Conservation (phyloP, 23 red algal species). For the Gracilaria caudata region DNA sequence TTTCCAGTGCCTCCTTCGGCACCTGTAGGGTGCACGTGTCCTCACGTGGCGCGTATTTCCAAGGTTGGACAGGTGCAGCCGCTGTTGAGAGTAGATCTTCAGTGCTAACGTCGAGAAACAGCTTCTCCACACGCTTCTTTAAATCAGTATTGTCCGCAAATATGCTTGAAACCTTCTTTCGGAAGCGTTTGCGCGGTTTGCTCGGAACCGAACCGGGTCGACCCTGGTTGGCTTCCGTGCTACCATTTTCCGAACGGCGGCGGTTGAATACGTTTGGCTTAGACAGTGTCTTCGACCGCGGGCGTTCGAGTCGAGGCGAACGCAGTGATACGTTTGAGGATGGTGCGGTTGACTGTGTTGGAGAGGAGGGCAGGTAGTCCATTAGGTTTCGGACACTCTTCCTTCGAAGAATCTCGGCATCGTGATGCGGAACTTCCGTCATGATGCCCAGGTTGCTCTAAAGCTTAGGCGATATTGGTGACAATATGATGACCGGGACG, state of each 20-base stretch:
- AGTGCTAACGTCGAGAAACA: slow-evolving; percentile 13
- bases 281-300: not conserved
- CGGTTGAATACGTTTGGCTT: not conserved
- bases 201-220: not conserved
- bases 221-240: not conserved
- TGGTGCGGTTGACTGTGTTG: not conserved
- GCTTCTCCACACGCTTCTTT: slow-evolving; percentile 34
- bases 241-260: not conserved
- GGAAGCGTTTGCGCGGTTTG: slow-evolving; percentile 57
- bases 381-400: not conserved
- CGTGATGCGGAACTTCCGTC: slow-evolving; percentile 20
- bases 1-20: not conserved
- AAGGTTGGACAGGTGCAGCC: slow-evolving; percentile 22
- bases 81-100: slow-evolving; percentile 8
- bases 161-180: slow-evolving; percentile 56
- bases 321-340: not conserved
- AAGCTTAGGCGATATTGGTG: not conserved
- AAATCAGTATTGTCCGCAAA: slow-evolving; percentile 58
- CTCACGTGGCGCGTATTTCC: not conserved
- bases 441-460: not conserved
- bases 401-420: not conserved
- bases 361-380: slow-evolving; percentile 6
- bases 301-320: not conserved
- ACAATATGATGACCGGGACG: not conserved
- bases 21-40: slow-evolving; percentile 9